A percentile compares a stretch with the other conserved stretches of the same genome.
phyloP scores from a whole-genome alignment of 2,329 filamentous ascomycete genomes.

The Botrytis squamosa region DNA sequence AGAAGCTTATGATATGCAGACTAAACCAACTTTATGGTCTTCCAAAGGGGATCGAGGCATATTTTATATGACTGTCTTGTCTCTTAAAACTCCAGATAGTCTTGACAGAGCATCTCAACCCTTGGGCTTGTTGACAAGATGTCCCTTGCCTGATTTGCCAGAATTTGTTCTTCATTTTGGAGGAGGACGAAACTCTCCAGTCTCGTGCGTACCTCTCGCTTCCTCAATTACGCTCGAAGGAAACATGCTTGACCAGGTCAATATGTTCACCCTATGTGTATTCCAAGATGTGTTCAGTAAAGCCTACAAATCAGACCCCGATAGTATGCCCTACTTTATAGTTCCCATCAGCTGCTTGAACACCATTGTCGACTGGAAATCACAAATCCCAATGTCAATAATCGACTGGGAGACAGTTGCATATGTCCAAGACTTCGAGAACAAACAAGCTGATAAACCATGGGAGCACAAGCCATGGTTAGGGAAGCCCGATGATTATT shows the following conservation, averaged over 20 bases:
- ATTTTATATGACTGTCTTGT: slow-evolving; percentile 63
- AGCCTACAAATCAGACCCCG: slow-evolving; percentile 61
- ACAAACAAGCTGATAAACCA: slow-evolving; percentile 43
- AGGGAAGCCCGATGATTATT: slow-evolving; percentile 47
- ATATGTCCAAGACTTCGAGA: slow-evolving; percentile 39
- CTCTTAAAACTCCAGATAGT: slow-evolving; percentile 54
- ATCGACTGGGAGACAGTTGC: slow-evolving; percentile 64
- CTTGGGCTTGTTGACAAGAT: slow-evolving; percentile 69
- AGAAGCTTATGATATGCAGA: slow-evolving; percentile 70
- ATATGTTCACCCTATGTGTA: slow-evolving; percentile 69
- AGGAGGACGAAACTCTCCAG: slow-evolving; percentile 56
- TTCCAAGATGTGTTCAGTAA: slow-evolving; percentile 92
- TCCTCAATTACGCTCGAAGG: slow-evolving; percentile 46
- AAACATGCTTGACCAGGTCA: slow-evolving; percentile 54
- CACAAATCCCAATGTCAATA: background rate
- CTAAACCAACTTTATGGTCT: slow-evolving; percentile 76
- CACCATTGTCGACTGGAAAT: background rate
- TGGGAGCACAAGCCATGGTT: slow-evolving; percentile 36
- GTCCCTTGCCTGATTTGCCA: slow-evolving; percentile 62
- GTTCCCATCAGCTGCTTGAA: slow-evolving; percentile 52
- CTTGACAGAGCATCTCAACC: slow-evolving; percentile 60
- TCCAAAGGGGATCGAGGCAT: slow-evolving; percentile 46
- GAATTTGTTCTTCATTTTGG: slow-evolving; percentile 72
- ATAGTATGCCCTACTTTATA: slow-evolving; percentile 79
- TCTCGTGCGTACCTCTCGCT: slow-evolving; percentile 50